These are phyloP conservation scores for Polyplosphaeria fusca DNA, from an alignment of 495 filamentous ascomycete species.

Conservation along the genomic window DNA sequence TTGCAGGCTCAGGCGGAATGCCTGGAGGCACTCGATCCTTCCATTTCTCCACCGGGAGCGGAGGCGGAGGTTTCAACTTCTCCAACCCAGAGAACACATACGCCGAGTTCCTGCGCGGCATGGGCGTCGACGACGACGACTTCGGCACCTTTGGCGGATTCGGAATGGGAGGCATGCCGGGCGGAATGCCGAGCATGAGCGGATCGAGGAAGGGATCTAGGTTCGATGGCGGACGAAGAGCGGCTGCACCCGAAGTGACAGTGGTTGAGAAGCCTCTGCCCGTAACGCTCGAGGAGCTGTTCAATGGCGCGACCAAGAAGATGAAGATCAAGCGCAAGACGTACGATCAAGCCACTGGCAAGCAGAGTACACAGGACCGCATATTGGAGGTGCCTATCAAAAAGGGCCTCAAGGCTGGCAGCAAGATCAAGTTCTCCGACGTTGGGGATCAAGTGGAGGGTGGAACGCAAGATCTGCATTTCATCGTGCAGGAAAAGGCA, in stretches of 20 bases:
- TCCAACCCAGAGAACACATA: slow-evolving; percentile 82
- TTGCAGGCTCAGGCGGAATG: slow-evolving; percentile 55
- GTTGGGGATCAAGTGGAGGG: slow-evolving; percentile 97
- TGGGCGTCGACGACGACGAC: slow-evolving; percentile 46
- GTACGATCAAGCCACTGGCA: slow-evolving; percentile 74
- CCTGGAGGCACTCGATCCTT: slow-evolving; percentile 58
- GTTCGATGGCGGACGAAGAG: slow-evolving; percentile 48
- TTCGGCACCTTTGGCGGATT: slow-evolving; percentile 43
- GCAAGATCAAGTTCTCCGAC: slow-evolving; percentile 95
- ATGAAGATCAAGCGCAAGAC: slow-evolving; percentile 96
- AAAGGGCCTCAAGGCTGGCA: slow-evolving; percentile 88
- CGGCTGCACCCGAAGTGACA: slow-evolving; percentile 77
- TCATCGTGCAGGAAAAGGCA: slow-evolving; percentile 88
- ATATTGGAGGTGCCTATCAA: slow-evolving; percentile 93
- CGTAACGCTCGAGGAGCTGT: slow-evolving; percentile 83
- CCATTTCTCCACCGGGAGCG: slow-evolving; percentile 66
- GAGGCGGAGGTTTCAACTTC: slow-evolving; percentile 68
- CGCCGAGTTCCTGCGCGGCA: slow-evolving; percentile 67
- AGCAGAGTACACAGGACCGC: slow-evolving; percentile 79
- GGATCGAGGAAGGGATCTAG: slow-evolving; percentile 41
- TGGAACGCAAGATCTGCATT: slow-evolving; percentile 92
- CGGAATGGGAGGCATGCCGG: slow-evolving; percentile 41
- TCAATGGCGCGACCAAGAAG: slow-evolving; percentile 81
- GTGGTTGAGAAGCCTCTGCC: slow-evolving; percentile 81
- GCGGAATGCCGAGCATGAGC: slow-evolving; percentile 25